Evolutionary conservation across 352 stramenopile species (phyloP).

Genomic region (Peronospora belbahrii): DNA sequence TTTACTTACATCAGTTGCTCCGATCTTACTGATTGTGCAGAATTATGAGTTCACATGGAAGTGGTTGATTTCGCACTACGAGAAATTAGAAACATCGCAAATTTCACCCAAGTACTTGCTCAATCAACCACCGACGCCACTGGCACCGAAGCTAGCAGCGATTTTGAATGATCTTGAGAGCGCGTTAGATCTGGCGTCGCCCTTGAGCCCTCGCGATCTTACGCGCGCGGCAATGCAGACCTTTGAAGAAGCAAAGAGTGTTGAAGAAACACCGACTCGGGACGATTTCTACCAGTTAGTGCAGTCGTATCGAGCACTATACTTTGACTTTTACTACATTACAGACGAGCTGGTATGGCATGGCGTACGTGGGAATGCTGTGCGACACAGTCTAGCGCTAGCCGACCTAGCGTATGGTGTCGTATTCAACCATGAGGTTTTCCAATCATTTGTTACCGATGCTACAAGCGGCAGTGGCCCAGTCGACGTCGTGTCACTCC

Average conservation of each 20-base stretch:
- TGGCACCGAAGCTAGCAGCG: conserved; percentile 30
- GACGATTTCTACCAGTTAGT: conserved; percentile 55
- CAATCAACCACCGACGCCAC: conserved; percentile 11
- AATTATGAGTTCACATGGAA: conserved; percentile 79
- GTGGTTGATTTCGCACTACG: conserved; percentile 63
- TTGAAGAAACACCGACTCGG: conserved; percentile 16
- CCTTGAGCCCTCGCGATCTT: conserved; percentile 55
- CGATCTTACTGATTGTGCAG: conserved; percentile 14
- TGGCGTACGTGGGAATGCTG: conserved; percentile 72
- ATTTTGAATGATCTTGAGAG: conserved; percentile 57
- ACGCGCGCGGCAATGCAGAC: conserved; percentile 21
- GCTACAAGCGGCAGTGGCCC: conserved; percentile 11
- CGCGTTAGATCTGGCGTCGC: conserved; percentile 56
- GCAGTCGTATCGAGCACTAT: conserved; percentile 74
- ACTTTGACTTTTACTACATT: conserved; percentile 90
- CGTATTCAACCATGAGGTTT: conserved; percentile 83
- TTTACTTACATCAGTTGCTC: neutral
- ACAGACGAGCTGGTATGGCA: conserved; percentile 86
- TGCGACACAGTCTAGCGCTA: conserved; percentile 74
- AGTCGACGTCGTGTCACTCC: conserved; percentile 33
- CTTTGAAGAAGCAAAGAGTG: conserved; percentile 29
- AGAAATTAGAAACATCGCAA: conserved; percentile 23
- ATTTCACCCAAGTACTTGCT: conserved; percentile 17
- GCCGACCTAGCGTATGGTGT: conserved; percentile 76
- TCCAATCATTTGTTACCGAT: conserved; percentile 50